Evolutionary conservation across 2,329 filamentous ascomycete genomes (phyloP), one percentile per base, ranked within the genome.

Genomic region (Rutstroemia sp.): DNA sequence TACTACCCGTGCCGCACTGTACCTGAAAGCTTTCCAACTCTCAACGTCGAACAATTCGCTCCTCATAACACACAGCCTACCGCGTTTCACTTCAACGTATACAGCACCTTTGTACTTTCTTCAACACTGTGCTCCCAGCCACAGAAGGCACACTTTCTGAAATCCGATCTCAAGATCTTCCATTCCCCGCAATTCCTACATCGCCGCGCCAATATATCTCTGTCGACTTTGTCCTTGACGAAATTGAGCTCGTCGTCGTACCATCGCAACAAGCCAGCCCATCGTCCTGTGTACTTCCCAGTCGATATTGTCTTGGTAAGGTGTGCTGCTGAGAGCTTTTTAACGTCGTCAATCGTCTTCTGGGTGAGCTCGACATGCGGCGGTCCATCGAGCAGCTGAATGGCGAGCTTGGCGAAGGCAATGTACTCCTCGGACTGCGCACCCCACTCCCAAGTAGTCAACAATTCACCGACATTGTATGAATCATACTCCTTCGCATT

Each of bases 371-470:
- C 27, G 30, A 14, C 25, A 9, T 49, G 10, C 2, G 57, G 53
- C 21, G 55, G 36, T 19, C 58, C 58, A 9, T 34, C 47, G 5
- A 64, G 56, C 4, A 61, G 36, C 10, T 40, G 0, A n/a, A 61
- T 61, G 12, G 42, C 55, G 8, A 56, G 25, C n/a, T 48, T 54
- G 34, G 51, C 55, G 10, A 61, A 62, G 10, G 5, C 7, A 17
- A 61, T 59, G n/a, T 59, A 64, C n/a, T 58, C 53, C n/a, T 40
- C 44, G 16, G 57, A 39, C 4, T 60, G 55, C 2, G 57, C 57
- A 3, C 63, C 61, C 58, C 60, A 64, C 17, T 62, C 60, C 61
- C 61, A 64, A 4, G 40, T 54, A 34, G 54, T 64, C 16, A 63
- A 34, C n/a, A 64, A 39, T 16, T 63, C 54, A 10, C 44, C 50